These are phyloP conservation scores for Pelargonium nanum DNA, from an alignment of 345 rosid genomes.

Conservation along the genomic window DNA sequence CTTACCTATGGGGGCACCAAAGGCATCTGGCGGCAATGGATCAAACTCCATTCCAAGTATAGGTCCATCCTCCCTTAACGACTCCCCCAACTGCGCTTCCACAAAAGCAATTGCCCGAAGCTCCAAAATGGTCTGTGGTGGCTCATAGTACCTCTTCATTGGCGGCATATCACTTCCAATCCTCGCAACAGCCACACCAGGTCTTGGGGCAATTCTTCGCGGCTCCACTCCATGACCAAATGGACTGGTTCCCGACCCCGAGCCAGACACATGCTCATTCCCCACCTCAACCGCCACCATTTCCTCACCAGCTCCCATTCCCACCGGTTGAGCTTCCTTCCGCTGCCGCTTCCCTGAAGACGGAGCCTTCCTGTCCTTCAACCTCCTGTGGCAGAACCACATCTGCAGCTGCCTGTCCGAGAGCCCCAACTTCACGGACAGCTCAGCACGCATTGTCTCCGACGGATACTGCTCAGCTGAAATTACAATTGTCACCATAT, in stretches of 20 bases:
- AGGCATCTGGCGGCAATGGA: slow-evolving; percentile 92
- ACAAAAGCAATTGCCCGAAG: slow-evolving; percentile 58
- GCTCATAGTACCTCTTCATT: slow-evolving; percentile 44
- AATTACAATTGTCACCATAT: slow-evolving; percentile 3
- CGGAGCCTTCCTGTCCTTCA: slow-evolving; percentile 66
- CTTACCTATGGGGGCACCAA: slow-evolving; percentile 78
- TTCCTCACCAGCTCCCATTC: slow-evolving; percentile 15
- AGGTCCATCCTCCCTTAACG: slow-evolving; percentile 76
- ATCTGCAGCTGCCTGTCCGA: slow-evolving; percentile 89
- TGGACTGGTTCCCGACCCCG: slow-evolving; percentile 20
- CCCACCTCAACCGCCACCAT: slow-evolving; percentile 20
- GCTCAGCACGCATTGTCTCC: slow-evolving; percentile 59
- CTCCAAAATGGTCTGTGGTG: slow-evolving; percentile 30
- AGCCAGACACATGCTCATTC: slow-evolving; percentile 21
- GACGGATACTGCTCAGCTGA: slow-evolving; percentile 73
- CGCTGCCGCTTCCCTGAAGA: slow-evolving; percentile 36
- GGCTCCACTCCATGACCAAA: slow-evolving; percentile 30
- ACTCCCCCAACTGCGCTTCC: slow-evolving; percentile 74
- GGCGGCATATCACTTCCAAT: slow-evolving; percentile 33
- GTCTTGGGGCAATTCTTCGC: slow-evolving; percentile 20
- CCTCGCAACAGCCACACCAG: slow-evolving; percentile 39
- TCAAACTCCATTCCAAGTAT: slow-evolving; percentile 91
- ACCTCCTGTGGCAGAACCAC: slow-evolving; percentile 95
- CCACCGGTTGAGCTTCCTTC: slow-evolving; percentile 30
- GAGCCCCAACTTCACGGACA: slow-evolving; percentile 62